A percentile compares a stretch with the other conserved stretches of the same genome.
phyloP scores from a whole-genome alignment of 2,329 filamentous ascomycete species.

The Penicillium sp. region DNA sequence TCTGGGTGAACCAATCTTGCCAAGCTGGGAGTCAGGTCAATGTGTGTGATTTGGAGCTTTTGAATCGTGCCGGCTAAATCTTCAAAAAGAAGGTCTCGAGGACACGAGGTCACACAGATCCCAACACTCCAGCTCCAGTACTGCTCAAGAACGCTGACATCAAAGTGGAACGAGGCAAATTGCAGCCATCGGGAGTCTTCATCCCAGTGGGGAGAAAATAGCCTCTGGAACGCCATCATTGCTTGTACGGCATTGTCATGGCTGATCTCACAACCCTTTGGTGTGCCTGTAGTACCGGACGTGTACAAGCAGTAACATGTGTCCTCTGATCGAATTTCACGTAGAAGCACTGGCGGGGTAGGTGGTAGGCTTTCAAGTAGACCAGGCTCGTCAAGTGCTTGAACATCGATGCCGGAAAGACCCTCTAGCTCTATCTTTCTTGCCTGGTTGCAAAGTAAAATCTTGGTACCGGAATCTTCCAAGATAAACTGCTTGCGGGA shows the following conservation, averaged over 20 bases:
- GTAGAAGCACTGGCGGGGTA: constrained; percentile 32
- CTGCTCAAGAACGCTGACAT: constrained; percentile 87
- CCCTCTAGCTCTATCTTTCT: constrained; percentile 39
- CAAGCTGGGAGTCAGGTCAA: constrained; percentile 84
- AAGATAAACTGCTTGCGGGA: constrained; percentile 74
- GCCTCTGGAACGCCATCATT: constrained; percentile 74
- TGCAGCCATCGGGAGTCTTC: constrained; percentile 74
- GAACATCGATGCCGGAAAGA: constrained; percentile 35
- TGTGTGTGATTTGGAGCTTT: constrained; percentile 72
- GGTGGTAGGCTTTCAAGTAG: constrained; percentile 34
- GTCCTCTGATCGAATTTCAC: constrained; percentile 46
- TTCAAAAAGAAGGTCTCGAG: constrained; percentile 77
- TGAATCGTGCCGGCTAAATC: constrained; percentile 71
- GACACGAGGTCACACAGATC: constrained; percentile 75
- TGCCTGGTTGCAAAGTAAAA: constrained; percentile 56
- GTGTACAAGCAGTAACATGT: constrained; percentile 83
- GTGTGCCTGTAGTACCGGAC: constrained; percentile 77
- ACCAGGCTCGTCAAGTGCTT: constrained; percentile 45
- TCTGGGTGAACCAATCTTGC: constrained; percentile 72
- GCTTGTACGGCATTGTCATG: constrained; percentile 86
- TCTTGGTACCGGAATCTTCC: constrained; percentile 61
- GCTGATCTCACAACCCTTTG: constrained; percentile 82
- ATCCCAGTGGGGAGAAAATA: constrained; percentile 73
- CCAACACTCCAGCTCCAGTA: constrained; percentile 95
- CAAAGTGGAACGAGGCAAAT: constrained; percentile 91